phyloP scores from a whole-genome alignment of 2,329 filamentous ascomycete genomes.

The Thelonectria rubi region DNA sequence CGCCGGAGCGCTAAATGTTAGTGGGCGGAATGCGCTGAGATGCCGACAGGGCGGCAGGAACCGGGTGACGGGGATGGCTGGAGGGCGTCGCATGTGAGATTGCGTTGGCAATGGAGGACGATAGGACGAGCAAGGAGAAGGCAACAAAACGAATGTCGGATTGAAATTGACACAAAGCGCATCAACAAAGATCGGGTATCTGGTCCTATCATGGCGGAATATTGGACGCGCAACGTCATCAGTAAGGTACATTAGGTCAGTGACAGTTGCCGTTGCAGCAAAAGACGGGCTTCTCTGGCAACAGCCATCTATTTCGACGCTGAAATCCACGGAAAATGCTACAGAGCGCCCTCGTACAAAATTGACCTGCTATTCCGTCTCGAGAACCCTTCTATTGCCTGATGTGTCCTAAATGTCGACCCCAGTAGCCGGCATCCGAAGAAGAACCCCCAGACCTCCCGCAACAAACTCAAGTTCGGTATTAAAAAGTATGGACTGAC shows the following conservation, averaged over 20 bases:
- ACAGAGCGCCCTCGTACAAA: slow-evolving; percentile 41
- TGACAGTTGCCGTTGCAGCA: slow-evolving; percentile 1
- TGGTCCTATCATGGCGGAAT: slow-evolving; percentile 1
- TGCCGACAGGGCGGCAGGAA: slow-evolving; percentile 45
- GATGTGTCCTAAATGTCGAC: slow-evolving; percentile 33
- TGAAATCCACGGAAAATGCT: slow-evolving; percentile 38
- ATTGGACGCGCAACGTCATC: slow-evolving; percentile 18
- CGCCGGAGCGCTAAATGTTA: slow-evolving; percentile 31
- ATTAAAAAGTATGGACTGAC: slow-evolving; percentile 50
- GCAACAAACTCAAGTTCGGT: slow-evolving; percentile 46
- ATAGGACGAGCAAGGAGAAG: not conserved
- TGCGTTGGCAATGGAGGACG: not conserved
- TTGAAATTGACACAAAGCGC: slow-evolving; percentile 13
- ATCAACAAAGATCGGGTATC: slow-evolving; percentile 7
- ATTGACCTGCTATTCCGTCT: slow-evolving; percentile 32
- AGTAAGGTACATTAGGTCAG: slow-evolving; percentile 6
- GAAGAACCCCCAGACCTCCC: slow-evolving; percentile 33
- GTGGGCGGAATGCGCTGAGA: slow-evolving; percentile 26
- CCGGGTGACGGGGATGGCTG: slow-evolving; percentile 47
- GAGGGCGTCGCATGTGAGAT: not conserved
- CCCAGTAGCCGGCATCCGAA: slow-evolving; percentile 27
- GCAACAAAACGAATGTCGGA: not conserved
- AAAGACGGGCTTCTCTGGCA: slow-evolving; percentile 24
- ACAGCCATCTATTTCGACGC: slow-evolving; percentile 44
- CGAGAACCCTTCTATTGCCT: slow-evolving; percentile 36